Evolutionary conservation across 345 rosid genomes (phyloP), one percentile per base, ranked within the genome.

Genomic region (Aethionema arabicum): DNA sequence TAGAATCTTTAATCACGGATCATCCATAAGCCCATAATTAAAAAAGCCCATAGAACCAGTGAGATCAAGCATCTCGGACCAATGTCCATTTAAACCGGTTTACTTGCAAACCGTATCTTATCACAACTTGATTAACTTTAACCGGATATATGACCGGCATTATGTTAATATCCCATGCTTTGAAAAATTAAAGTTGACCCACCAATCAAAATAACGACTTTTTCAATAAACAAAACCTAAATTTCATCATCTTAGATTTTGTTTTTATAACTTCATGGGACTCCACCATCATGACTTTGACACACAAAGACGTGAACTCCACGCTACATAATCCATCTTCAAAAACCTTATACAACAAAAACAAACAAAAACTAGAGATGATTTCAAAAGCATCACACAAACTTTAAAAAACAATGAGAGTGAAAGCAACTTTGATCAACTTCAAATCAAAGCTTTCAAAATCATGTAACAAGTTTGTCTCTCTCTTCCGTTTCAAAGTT

Each of bases 401-500:
- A 11, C 32, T 41, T 36, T 27, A 31, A n/a, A 37, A 63, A 68
- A 65, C 66, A 27, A 74, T 72, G 79, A 81, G 76, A 81, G 60
- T 76, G 74, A 85, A 83, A 72, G 63, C 74, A 63, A 70, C 81
- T 77, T 74, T 81, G 44, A 60, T 68, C 77, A 72, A 79, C 85
- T 79, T 81, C 61, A 77, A 53, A 76, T 66, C 80, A 70, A 85
- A 81, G 85, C 76, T 87, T 80, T 61, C 82, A 12, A 76, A 37
- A 5, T 81, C 79, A 66, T 81, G 78, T 77, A 83, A 47, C 64
- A 77, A 74, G 56, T 74, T 83, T 14, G 44, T 73, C 41, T 40
- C 47, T 41, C 13, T 33, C 75, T 78, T 81, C 78, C 78, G 68
- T 39, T 74, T 85, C 76, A 77, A 74, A 51, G 76, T 85, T 52